These are phyloP conservation scores for Rhynchosporium agropyri DNA, from an alignment of 2,329 filamentous ascomycete genomes.

Conservation along the genomic window DNA sequence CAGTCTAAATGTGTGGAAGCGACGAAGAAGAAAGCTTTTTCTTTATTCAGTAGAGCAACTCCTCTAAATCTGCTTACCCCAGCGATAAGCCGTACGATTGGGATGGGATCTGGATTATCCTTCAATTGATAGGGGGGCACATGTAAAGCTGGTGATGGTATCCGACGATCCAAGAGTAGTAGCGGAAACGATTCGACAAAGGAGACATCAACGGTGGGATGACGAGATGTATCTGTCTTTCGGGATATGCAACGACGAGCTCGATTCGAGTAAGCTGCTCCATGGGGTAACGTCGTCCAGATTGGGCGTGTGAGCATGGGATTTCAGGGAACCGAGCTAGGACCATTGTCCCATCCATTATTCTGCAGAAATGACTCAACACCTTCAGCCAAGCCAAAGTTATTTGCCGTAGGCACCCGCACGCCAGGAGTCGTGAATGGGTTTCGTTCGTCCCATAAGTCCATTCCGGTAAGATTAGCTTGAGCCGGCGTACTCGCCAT, in stretches of 20 bases:
- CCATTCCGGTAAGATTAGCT: background rate
- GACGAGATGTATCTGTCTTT: no score
- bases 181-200: no score
- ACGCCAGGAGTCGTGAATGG: slow-evolving; percentile 2
- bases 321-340: background rate
- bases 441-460: slow-evolving; percentile 1
- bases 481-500: slow-evolving; percentile 8
- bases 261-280: background rate
- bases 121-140: no score
- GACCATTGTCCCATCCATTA: slow-evolving; percentile 16
- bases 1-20: no score
- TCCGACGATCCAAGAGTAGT: no score
- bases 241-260: background rate
- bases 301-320: no score
- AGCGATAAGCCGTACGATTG: no score
- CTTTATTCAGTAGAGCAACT: no score
- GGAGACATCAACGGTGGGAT: no score
- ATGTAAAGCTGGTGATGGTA: background rate
- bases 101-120: no score
- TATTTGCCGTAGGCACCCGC: background rate
- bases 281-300: background rate
- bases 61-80: no score
- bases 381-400: slow-evolving; percentile 2
- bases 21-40: no score
- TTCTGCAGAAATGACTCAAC: slow-evolving; percentile 12